These are phyloP conservation scores for Fomitopsis betulina DNA, from an alignment of 1,284 basidiomycete genomes.

Conservation along the genomic window DNA sequence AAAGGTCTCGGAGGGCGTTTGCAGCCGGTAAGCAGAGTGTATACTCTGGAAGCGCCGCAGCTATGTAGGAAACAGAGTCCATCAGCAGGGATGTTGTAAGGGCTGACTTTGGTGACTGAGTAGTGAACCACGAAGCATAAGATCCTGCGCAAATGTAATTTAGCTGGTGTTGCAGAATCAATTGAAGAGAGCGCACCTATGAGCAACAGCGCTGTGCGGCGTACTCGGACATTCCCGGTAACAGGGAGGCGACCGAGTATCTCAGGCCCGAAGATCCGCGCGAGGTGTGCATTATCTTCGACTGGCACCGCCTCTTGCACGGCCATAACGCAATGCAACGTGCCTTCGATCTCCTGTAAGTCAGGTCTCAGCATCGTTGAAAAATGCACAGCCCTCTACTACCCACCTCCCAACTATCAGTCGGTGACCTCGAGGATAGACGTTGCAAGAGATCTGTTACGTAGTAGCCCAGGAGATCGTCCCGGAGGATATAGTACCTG, in stretches of 20 bases:
- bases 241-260: slow-evolving; percentile 66
- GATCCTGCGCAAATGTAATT: slow-evolving; percentile 44
- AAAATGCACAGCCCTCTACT: not conserved
- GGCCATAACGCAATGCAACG: slow-evolving; percentile 78
- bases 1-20: slow-evolving; percentile 76
- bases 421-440: slow-evolving; percentile 34
- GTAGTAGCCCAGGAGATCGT: slow-evolving; percentile 74
- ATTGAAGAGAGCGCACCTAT: slow-evolving; percentile 48
- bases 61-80: slow-evolving; percentile 67
- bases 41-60: slow-evolving; percentile 61
- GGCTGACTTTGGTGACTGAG: slow-evolving; percentile 36
- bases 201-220: slow-evolving; percentile 67
- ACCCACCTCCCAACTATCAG: slow-evolving; percentile 67
- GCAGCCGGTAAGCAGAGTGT: slow-evolving; percentile 71
- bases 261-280: slow-evolving; percentile 64
- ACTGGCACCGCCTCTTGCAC: slow-evolving; percentile 84
- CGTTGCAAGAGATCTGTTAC: slow-evolving; percentile 56
- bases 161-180: not conserved
- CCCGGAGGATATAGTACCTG: slow-evolving; percentile 85
- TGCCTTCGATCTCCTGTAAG: slow-evolving; percentile 75
- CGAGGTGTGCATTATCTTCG: slow-evolving; percentile 60
- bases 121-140: slow-evolving; percentile 84
- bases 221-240: slow-evolving; percentile 58
- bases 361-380: not conserved
- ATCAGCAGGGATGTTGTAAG: slow-evolving; percentile 42